Base-by-base conservation (phyloP, 2,329 filamentous ascomycete genomes). In the Neofusicoccum sp. region DNA sequence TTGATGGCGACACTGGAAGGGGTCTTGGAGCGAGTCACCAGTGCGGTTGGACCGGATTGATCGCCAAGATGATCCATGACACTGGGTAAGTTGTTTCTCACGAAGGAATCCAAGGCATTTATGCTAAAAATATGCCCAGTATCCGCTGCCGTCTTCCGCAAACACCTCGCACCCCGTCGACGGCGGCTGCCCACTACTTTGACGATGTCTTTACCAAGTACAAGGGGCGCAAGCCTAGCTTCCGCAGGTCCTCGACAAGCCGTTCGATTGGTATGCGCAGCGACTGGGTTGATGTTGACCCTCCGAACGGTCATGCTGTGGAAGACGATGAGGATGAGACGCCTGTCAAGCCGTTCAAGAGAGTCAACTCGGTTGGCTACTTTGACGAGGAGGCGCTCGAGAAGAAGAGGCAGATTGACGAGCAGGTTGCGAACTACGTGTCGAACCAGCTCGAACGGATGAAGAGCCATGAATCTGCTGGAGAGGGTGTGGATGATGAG, bases 61-160 rank as follows among this genome's bases (percentile, higher is more conserved):
- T 98, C 75, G 94, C 94, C 31, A 93, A 96, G 78, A 91, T 98
- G 87, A 98, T 98, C 65, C 94, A 98, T 71, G 95, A 98, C 73
- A 97, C 94, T 69, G 94, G 93, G 91, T 95, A 88, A 81, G 89
- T 79, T 67, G 11, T 22, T 28, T 28, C 16, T 58, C 14, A 34
- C 12, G 49, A 41, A 33, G 28, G 14, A 33, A 43, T 56, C 28
- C 34, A 4, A 28, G 4, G 5, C 5, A 22, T 28, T 6, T 4
- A 36, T 22, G 33, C 49, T 54, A 39, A 54, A 34, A 39, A 29
- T 28, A 58, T 29, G 22, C 22, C 63, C 67, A 94, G 91, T 68
- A 85, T 96, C 73, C 95, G 88, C 74, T 97, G 93, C 76, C 91
- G 93, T 71, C 87, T 97, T 12, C 93, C 94, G 1, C 92, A 97